Evolutionary conservation across 2,329 filamentous ascomycete genomes (phyloP), one percentile per base, ranked within the genome.

Genomic region (Talaromyces marneffei): DNA sequence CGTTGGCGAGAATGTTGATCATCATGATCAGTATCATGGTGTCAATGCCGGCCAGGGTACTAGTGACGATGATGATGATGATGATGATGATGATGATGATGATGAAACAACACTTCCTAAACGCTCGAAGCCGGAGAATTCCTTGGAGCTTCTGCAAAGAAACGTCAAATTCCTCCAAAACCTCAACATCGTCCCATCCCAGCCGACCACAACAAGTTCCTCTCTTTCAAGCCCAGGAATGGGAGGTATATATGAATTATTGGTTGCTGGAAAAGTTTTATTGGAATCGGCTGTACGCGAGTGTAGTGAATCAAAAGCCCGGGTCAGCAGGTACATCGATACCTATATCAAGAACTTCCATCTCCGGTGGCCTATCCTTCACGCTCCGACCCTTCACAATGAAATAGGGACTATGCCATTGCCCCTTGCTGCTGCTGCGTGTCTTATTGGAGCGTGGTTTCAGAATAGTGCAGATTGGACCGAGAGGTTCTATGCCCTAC

Each of bases 361-460:
- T 20, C 52, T 57, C 20, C 59, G 42, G 18, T 61, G 59, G 59
- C 59, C 59, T 20, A 31, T 57, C 8, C 52, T 61, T 31, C 59
- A 57, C 25, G 39, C 52, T 6, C 59, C 59, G 20, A 57, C 52
- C 1, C 33, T 61, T 29, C 16, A 29, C 16, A 25, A 33, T 12
- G 59, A 57, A 8, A 61, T 61, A n/a, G 31, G n/a, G 4, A 25
- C 40, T 8, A 46, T 46, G 27, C n/a, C 59, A 18, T 33, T 61
- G 18, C 20, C 52, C 12, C 52, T 61, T 25, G 18, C 59, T 50
- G 59, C 59, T 31, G 48, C 52, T 9, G 31, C 55, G 9, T 61
- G 59, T n/a, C 35, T 50, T 14, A 61, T 61, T 50, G 59, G 59
- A 56, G 52, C 52, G 7, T 61, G 59, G 59, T 61, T 57, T 20